phyloP scores from a whole-genome alignment of 2,329 filamentous ascomycete species.

The Curvularia eragrostidis region DNA sequence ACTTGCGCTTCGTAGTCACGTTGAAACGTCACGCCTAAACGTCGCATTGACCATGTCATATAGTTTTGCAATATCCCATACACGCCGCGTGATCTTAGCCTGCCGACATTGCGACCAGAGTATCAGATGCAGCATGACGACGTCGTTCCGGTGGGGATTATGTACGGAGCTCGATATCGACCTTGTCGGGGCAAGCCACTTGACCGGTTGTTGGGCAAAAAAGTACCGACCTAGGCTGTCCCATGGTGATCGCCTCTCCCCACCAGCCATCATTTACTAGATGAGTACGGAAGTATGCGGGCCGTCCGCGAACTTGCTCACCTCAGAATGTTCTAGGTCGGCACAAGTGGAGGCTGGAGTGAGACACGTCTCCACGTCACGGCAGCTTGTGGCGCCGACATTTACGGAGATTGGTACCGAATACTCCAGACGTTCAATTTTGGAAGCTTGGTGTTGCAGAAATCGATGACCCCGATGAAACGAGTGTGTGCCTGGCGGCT shows the following conservation, averaged over 20 bases:
- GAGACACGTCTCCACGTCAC: constrained; percentile 11
- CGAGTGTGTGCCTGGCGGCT: constrained; percentile 2
- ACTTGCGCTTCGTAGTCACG: constrained; percentile 10
- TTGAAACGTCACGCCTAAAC: constrained; percentile 10
- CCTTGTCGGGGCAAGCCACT: constrained; percentile 8
- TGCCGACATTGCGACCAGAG: constrained; percentile 14
- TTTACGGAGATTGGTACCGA: constrained; percentile 18
- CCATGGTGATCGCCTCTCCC: constrained; percentile 10
- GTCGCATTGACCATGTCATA: constrained; percentile 18
- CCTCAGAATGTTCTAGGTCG: constrained; percentile 11
- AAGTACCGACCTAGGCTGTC: constrained; percentile 19
- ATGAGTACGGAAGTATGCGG: constrained; percentile 13
- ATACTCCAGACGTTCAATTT: constrained; percentile 20
- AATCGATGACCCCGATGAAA: constrained; percentile 13
- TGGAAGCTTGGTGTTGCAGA: constrained; percentile 12
- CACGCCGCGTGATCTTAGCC: constrained; percentile 16
- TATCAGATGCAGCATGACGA: constrained; percentile 18
- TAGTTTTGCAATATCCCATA: constrained; percentile 18
- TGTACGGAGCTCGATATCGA: constrained; percentile 12
- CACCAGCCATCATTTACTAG: constrained; percentile 17
- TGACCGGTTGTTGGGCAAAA: constrained; percentile 13
- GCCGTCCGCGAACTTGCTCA: constrained; percentile 9
- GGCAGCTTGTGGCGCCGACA: constrained; percentile 9
- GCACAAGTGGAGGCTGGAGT: constrained; percentile 16
- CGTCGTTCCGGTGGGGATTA: constrained; percentile 1